A percentile compares a stretch with the other conserved stretches of the same genome.
Evolutionary conservation across 768 basidiomycete species (phyloP).

Genomic region (Xerocomellus dryophilus): DNA sequence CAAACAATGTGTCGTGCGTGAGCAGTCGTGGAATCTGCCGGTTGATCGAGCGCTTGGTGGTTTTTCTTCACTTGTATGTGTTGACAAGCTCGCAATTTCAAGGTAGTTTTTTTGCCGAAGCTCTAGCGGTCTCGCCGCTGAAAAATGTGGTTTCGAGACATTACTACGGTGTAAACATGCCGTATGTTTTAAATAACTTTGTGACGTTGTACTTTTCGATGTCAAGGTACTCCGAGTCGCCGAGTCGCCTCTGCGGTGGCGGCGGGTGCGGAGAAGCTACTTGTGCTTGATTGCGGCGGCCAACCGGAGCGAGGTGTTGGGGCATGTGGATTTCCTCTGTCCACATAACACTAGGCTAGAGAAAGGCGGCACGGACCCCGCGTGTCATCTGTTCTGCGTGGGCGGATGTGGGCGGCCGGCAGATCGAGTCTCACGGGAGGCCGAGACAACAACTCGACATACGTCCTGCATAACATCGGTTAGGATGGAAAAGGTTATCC

Average conservation of each 20-base stretch:
- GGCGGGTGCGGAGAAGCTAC: slow-evolving; percentile 21
- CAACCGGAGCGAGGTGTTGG: neutral
- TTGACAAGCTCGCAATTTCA: neutral
- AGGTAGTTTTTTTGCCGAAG: neutral
- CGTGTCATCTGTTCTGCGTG: neutral
- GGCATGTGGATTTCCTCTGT: slow-evolving; percentile 6
- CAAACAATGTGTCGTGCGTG: no score
- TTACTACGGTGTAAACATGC: slow-evolving; percentile 1
- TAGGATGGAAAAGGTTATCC: neutral
- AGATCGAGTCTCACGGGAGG: neutral
- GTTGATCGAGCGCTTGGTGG: neutral
- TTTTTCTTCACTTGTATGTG: neutral
- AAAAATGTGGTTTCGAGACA: slow-evolving; percentile 5
- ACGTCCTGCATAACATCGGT: neutral
- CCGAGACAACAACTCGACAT: neutral
- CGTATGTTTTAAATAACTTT: slow-evolving; percentile 6
- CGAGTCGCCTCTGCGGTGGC: slow-evolving; percentile 23
- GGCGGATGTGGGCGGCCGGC: no score
- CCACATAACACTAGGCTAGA: neutral
- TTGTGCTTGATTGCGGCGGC: slow-evolving; percentile 3
- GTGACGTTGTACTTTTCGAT: slow-evolving; percentile 6
- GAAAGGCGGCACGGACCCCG: neutral
- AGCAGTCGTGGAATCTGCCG: neutral
- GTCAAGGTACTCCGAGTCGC: neutral
- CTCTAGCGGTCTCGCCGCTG: neutral